A percentile compares a stretch with the other conserved stretches of the same genome.
Evolutionary conservation across 352 stramenopile genomes (phyloP).

Genomic region (Phytopythium sindhum): DNA sequence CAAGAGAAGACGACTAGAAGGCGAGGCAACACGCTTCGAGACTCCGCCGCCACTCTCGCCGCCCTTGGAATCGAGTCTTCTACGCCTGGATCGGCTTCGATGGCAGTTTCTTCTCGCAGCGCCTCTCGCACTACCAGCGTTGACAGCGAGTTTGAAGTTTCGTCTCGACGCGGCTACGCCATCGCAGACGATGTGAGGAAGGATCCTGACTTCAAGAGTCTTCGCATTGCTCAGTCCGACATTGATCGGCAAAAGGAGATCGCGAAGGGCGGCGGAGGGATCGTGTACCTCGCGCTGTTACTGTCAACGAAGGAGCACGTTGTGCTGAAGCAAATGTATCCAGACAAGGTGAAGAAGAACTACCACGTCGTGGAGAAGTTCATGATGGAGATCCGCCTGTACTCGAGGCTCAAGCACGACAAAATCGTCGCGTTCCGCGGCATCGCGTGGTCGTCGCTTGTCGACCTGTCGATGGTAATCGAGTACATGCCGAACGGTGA

Average conservation of each 20-base stretch:
- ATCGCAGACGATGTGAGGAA: conserved; percentile 48
- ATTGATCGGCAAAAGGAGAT: conserved; percentile 30
- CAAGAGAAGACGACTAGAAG: background rate
- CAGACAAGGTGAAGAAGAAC: conserved; percentile 40
- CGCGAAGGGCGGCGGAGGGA: conserved; percentile 50
- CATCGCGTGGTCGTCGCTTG: conserved; percentile 40
- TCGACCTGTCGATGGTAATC: conserved; percentile 40
- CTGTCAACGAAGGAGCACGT: conserved; percentile 26
- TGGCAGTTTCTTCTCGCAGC: background rate
- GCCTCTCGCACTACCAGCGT: background rate
- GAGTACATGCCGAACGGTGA: conserved; percentile 54
- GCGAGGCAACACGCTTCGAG: conserved; percentile 3
- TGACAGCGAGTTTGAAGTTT: background rate
- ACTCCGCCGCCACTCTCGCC: background rate
- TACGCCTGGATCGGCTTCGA: background rate
- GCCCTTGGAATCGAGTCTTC: background rate
- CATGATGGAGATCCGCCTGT: conserved; percentile 52
- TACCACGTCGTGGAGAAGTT: conserved; percentile 38
- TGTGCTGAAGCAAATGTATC: conserved; percentile 48
- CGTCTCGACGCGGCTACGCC: background rate
- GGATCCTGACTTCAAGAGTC: conserved; percentile 37
- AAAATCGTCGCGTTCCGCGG: conserved; percentile 50
- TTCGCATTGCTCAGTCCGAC: conserved; percentile 48
- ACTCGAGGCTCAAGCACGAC: conserved; percentile 35
- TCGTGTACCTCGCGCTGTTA: conserved; percentile 42